Base-by-base conservation (phyloP, 2,329 filamentous ascomycete genomes). In the Colletotrichum gigasporum region DNA sequence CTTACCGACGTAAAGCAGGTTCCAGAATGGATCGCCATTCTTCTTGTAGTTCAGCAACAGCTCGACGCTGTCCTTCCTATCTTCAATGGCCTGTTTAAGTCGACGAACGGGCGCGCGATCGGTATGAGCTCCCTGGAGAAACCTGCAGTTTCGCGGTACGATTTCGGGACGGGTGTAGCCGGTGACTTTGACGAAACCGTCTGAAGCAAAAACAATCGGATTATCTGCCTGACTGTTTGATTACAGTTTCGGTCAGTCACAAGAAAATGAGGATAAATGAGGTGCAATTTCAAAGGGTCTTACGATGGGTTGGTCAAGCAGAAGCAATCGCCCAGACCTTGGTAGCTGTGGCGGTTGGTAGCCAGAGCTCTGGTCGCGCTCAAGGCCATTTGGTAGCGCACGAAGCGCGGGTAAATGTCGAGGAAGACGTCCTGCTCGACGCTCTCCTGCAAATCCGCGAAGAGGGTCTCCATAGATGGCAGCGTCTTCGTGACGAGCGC, bases 251-350 rank as follows among this genome's bases (percentile, higher is more conserved):
- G 0, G 24, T 24, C 6, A 20, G n/a, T 4, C 12, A 37, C 14
- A 2, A 9, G 14, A 14, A 2, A 10, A 18, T 8, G 2, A 5
- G 5, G 2, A 3, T 2, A 16, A 26, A n/a, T 12, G 8, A 8
- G 5, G 14, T 9, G n/a, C 7, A n/a, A n/a, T n/a, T n/a, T n/a
- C n/a, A 30, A 8, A 11, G 37, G 14, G 11, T 30, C 51, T 63
- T 45, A 65, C 63, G 11, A 14, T 3, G 83, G 83, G 69, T 88
- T 82, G 1, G 84, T 87, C 11, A 89, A 70, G 58, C 85, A 86
- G 66, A 89, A 89, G 35, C 85, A 85, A 53, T 86, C 80, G 4
- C 85, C 87, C 0, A 90, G 77, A 0, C 87, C 87, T 3, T 82
- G 81, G 55, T 83, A 88, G 55, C 76, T 69, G 5, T 74, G 73